Conservation (phyloP, 768 basidiomycete genomes). For the Mrakia gelida region DNA sequence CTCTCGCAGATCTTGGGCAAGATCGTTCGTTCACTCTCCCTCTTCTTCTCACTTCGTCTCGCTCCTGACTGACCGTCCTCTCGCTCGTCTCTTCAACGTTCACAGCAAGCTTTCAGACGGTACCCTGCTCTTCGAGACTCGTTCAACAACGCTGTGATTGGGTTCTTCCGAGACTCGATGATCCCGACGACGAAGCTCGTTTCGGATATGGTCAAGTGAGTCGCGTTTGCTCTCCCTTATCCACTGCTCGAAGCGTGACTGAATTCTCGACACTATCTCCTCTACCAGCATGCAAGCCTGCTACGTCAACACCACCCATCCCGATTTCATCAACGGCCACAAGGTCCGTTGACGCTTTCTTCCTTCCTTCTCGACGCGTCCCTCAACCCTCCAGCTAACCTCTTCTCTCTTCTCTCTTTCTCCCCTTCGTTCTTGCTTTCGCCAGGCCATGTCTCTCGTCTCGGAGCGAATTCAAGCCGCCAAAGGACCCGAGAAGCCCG, state of each 20-base stretch:
- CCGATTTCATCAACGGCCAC: conserved; percentile 96
- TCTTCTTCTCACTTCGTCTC: no score
- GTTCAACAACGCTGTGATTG: conserved; percentile 92
- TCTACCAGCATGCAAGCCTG: conserved; percentile 90
- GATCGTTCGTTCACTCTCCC: conserved; percentile 55
- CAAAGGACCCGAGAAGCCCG: conserved; percentile 56
- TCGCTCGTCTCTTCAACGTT: not conserved
- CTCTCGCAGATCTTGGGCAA: conserved; percentile 84
- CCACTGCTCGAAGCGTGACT: not conserved
- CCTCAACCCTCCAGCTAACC: no score
- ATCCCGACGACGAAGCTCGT: conserved; percentile 91
- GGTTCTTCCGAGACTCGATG: conserved; percentile 95
- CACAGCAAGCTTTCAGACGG: conserved; percentile 88
- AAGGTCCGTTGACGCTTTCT: conserved; percentile 46
- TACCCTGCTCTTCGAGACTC: conserved; percentile 95
- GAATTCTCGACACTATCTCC: not conserved
- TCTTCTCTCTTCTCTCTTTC: conserved; percentile 40
- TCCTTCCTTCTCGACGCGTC: not conserved
- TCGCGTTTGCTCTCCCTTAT: conserved; percentile 32
- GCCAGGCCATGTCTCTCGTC: conserved; percentile 75
- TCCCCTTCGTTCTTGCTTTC: conserved; percentile 43
- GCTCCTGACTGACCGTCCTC: conserved; percentile 28
- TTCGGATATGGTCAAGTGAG: conserved; percentile 81
- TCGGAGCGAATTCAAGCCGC: conserved; percentile 73
- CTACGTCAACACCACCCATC: conserved; percentile 98